phyloP scores from a whole-genome alignment of 768 basidiomycete genomes.

The Agrocybe pediades region DNA sequence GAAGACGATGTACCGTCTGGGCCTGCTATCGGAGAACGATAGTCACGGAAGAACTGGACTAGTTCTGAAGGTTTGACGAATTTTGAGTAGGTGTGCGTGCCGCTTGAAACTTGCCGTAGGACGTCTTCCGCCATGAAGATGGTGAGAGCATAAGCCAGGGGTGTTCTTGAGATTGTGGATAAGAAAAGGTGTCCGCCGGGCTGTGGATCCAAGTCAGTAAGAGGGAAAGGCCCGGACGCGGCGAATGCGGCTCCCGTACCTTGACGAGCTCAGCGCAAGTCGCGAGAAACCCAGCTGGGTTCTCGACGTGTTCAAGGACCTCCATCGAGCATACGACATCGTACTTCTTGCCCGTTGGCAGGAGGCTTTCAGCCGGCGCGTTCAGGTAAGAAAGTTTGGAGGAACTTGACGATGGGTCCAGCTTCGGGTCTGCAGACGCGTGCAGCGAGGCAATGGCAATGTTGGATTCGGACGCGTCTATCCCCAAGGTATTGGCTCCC shows the following conservation, averaged over 20 bases:
- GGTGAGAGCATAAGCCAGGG: slow-evolving; percentile 50
- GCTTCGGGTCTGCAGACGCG: slow-evolving; percentile 71
- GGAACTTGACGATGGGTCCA: slow-evolving; percentile 37
- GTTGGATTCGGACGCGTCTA: slow-evolving; percentile 90
- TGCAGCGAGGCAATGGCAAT: slow-evolving; percentile 84
- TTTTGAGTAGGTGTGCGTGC: slow-evolving; percentile 92
- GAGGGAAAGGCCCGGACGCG: background rate
- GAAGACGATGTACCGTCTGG: slow-evolving; percentile 8
- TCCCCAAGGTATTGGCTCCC: slow-evolving; percentile 86
- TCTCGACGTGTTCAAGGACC: slow-evolving; percentile 96
- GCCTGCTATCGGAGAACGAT: slow-evolving; percentile 32
- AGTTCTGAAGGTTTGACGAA: slow-evolving; percentile 89
- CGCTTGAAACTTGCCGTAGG: slow-evolving; percentile 75
- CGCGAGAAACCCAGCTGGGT: slow-evolving; percentile 81
- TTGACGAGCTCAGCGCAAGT: slow-evolving; percentile 86
- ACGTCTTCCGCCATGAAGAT: slow-evolving; percentile 78
- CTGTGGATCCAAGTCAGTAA: slow-evolving; percentile 38
- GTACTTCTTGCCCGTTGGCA: slow-evolving; percentile 65
- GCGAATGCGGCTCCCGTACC: slow-evolving; percentile 41
- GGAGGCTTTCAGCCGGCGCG: slow-evolving; percentile 73
- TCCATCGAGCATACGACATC: slow-evolving; percentile 98
- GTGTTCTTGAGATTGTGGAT: slow-evolving; percentile 87
- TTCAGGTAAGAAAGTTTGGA: slow-evolving; percentile 65
- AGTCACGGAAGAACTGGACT: slow-evolving; percentile 74
- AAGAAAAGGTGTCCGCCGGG: slow-evolving; percentile 96